Evolutionary conservation across 345 rosid species (phyloP).

Genomic region (Xanthoceras sorbifolium): DNA sequence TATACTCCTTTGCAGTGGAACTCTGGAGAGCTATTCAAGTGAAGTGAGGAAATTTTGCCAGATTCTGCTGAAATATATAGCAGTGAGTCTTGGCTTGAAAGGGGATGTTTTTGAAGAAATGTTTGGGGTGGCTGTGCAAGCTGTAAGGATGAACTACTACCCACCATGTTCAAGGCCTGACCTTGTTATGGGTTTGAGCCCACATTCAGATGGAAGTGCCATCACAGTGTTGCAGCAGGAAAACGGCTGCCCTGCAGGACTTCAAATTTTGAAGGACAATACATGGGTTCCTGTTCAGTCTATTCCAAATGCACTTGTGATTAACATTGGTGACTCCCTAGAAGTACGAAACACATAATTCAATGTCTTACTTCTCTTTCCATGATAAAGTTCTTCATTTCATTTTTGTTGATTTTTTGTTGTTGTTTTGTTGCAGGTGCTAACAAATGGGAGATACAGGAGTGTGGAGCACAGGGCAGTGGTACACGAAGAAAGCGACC

Average conservation of each 20-base stretch:
- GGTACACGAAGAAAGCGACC: conserved; percentile 64
- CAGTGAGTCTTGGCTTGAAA: conserved; percentile 63
- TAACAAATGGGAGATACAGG: conserved; percentile 90
- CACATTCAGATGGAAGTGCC: conserved; percentile 98
- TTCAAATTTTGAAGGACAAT: conserved; percentile 76
- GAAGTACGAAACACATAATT: conserved; percentile 36
- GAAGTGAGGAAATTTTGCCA: conserved; percentile 70
- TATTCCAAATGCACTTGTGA: conserved; percentile 64
- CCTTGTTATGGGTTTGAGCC: conserved; percentile 93
- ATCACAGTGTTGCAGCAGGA: conserved; percentile 87
- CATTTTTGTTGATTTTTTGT: not conserved
- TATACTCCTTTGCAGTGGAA: conserved; percentile 72
- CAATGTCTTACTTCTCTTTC: not conserved
- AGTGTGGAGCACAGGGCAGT: conserved; percentile 96
- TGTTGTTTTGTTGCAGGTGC: conserved; percentile 55
- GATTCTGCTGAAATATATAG: conserved; percentile 58
- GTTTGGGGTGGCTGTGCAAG: conserved; percentile 84
- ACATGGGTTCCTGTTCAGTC: conserved; percentile 71
- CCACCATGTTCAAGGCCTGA: conserved; percentile 96
- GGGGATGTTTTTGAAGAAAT: conserved; percentile 59
- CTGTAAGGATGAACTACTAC: conserved; percentile 96
- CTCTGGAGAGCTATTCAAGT: conserved; percentile 62
- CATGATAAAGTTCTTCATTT: not conserved
- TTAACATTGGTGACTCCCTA: conserved; percentile 89
- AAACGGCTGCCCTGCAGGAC: conserved; percentile 64